Base-by-base conservation (phyloP, 2,329 filamentous ascomycete species). In the Byssothecium circinans region DNA sequence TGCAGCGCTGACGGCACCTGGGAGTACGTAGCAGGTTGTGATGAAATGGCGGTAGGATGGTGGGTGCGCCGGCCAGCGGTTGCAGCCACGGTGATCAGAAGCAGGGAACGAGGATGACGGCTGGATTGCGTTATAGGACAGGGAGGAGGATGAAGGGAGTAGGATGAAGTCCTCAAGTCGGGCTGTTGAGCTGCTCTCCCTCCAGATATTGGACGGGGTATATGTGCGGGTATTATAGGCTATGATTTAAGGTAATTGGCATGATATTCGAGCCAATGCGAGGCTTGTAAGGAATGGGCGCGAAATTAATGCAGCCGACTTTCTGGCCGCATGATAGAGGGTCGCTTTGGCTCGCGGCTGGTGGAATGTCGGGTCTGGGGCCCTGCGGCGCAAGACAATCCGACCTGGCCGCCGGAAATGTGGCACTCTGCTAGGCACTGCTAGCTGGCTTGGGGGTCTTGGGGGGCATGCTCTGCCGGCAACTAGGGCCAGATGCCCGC, bases 191-290 rank as follows among this genome's bases (percentile, higher is more conserved):
- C n/a, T 17, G 37, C 20, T 17, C 18, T 11, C n/a, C n/a, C 34
- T 4, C 6, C 17, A 20, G 50, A 54, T 58, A 53, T 53, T 56
- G 54, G 52, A 49, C 41, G 49, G 57, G 57, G 45, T 65, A 64
- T 67, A 68, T 54, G 60, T 65, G 62, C 56, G 56, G 55, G 52
- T 39, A 32, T 20, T 66, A 65, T 65, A 59, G 54, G 50, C 19
- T 44, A 42, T 56, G 52, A 51, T 55, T 47, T 43, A 25, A 50
- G 47, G 50, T 54, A 43, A 47, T 52, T 49, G 50, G 57, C 52
- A 50, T 52, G 53, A 52, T 48, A 49, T 52, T 51, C 48, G 47
- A 19, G 47, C 29, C 6, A 32, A 5, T 12, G 29, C 6, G 7
- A 12, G 8, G 29, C 14, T 43, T 41, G 48, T 51, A 45, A 49